Conservation (phyloP, 192 early-diverging fungal species). For the Umbelopsis ramanniana region DNA sequence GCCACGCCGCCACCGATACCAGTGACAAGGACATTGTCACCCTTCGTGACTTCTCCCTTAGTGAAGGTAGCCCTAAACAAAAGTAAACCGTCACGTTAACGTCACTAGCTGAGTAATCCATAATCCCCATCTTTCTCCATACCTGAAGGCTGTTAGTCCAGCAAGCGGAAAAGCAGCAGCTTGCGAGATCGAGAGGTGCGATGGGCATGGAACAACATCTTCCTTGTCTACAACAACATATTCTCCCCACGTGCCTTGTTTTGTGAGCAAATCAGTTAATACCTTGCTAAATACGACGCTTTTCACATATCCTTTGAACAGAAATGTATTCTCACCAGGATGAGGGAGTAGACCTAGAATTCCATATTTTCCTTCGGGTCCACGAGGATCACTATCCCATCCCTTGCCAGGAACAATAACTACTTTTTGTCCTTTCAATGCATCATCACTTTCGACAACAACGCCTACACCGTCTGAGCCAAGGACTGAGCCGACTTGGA, state of each 20-base stretch:
- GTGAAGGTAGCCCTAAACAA: slow-evolving; percentile 63
- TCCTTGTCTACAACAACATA: slow-evolving; percentile 49
- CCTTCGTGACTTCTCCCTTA: slow-evolving; percentile 54
- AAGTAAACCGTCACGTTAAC: slow-evolving; percentile 5
- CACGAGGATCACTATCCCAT: slow-evolving; percentile 29
- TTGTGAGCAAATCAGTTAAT: too few species aligned
- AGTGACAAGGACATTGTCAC: slow-evolving; percentile 64
- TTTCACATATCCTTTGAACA: background rate
- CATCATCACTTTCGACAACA: slow-evolving; percentile 14
- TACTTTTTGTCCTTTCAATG: slow-evolving; percentile 9
- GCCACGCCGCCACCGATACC: slow-evolving; percentile 83
- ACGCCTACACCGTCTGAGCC: slow-evolving; percentile 39
- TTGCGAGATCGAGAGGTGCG: slow-evolving; percentile 61
- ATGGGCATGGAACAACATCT: slow-evolving; percentile 56
- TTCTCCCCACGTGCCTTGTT: slow-evolving; percentile 62
- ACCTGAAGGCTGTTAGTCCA: slow-evolving; percentile 59
- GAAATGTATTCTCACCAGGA: slow-evolving; percentile 18
- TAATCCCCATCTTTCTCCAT: background rate
- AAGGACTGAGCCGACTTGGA: slow-evolving; percentile 26
- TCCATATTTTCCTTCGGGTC: slow-evolving; percentile 27
- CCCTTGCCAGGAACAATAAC: slow-evolving; percentile 22
- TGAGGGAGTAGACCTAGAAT: slow-evolving; percentile 25
- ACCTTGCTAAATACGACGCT: background rate
- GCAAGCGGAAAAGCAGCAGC: slow-evolving; percentile 74
- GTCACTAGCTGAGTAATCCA: background rate